Base-by-base conservation (phyloP, 805 yeast species). In the Ascoidea rubescens region DNA sequence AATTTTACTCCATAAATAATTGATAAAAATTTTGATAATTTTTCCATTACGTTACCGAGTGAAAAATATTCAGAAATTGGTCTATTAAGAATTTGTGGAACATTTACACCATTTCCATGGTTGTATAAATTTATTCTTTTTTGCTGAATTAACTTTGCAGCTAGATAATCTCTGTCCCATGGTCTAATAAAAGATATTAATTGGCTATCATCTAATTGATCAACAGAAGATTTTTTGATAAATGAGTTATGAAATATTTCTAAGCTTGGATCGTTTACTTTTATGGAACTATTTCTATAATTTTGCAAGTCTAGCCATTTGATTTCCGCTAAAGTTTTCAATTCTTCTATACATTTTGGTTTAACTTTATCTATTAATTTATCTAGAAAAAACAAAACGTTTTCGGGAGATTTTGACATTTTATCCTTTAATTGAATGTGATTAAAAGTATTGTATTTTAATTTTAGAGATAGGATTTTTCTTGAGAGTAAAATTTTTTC, bases 121-220 rank as follows among this genome's bases (percentile, higher is more conserved):
- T 56, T 14, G 71, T 61, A 55, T 66, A 75, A 60, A n/a, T 46
- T 50, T 8, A 56, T 50, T 32, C 55, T 61, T 53, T 67, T 52
- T 14, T 45, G 46, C 8, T 52, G 30, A n/a, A 55, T 21, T 14
- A 46, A 37, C 42, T 68, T 59, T n/a, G 71, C 56, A 8, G 72
- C 61, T 55, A 68, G 74, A 61, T 76, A 90, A 56, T 89, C 96
- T 55, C 96, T 75, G 65, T 93, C 98, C 98, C 98, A 93, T 1
- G 96, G 96, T 54, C 79, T 76, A 37, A 89, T 72, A 10, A 65
- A 64, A 6, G 66, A 66, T 4, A 77, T 63, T 2, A 79, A 66
- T 28, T 74, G 73, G 16, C 67, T 68, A 53, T 68, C 71, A 33
- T 65, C 57, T 8, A 61, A 57, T 7, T 53, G 53, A 49, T 57